A percentile compares a stretch with the other conserved stretches of the same genome.
Evolutionary conservation across 2,329 filamentous ascomycete species (phyloP).

Genomic region (Lecanoromycetidae sp.): DNA sequence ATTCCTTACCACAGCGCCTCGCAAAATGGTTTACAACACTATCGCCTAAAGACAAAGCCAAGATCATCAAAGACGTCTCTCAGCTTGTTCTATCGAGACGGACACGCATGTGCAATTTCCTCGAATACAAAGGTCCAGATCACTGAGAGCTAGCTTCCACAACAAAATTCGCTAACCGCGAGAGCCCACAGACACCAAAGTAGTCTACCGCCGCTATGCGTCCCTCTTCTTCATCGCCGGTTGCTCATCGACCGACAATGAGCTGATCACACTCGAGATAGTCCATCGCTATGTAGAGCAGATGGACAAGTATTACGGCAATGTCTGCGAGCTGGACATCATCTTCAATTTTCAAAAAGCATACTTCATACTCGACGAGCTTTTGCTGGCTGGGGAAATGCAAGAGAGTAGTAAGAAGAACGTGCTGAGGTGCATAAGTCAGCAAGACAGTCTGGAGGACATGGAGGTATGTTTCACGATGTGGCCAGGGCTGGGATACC

Average conservation of each 20-base stretch:
- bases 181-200: constrained; percentile 67
- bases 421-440: constrained; percentile 84
- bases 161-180: not conserved
- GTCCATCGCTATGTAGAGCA: constrained; percentile 99
- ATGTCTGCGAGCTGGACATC: constrained; percentile 98
- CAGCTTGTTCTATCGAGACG: constrained; percentile 90
- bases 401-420: constrained; percentile 99
- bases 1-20: constrained; percentile 55
- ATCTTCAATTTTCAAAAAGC: constrained; percentile 99
- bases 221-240: constrained; percentile 99
- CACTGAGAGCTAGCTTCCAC: constrained; percentile 10
- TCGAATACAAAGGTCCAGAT: constrained; percentile 84
- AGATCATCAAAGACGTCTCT: constrained; percentile 99
- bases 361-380: constrained; percentile 96
- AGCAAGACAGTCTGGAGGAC: constrained; percentile 94
- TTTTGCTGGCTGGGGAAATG: constrained; percentile 87
- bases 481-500: not conserved
- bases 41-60: constrained; percentile 95
- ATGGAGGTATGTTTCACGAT: constrained; percentile 69
- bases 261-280: constrained; percentile 94
- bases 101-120: constrained; percentile 99
- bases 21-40: constrained; percentile 99
- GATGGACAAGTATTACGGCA: constrained; percentile 99
- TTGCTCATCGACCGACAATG: constrained; percentile 93
- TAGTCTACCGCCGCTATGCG: constrained; percentile 96